Conservation (phyloP, 768 basidiomycete species). For the Suillus tomentosus region DNA sequence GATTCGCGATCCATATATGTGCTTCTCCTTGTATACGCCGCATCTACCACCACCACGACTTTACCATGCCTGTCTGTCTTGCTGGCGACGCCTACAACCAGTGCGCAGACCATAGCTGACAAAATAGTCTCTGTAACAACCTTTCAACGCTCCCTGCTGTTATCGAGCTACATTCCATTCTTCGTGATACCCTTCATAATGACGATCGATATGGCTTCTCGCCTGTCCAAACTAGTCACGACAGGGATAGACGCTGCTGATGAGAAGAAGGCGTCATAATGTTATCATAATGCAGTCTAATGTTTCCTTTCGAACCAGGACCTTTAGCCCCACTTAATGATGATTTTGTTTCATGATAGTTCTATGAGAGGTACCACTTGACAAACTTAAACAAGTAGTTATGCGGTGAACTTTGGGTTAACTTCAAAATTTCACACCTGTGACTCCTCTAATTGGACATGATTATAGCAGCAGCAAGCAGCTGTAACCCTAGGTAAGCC, state of each 20-base stretch:
- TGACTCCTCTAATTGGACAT: too few species aligned
- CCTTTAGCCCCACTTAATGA: too few species aligned
- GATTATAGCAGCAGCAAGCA: too few species aligned
- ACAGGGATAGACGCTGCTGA: slow-evolving; percentile 23
- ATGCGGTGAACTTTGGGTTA: too few species aligned
- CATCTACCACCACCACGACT: slow-evolving; percentile 78
- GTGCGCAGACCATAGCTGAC: slow-evolving; percentile 31
- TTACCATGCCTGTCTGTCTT: slow-evolving; percentile 68
- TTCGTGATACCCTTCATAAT: slow-evolving; percentile 70
- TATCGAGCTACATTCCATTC: slow-evolving; percentile 77
- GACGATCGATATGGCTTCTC: slow-evolving; percentile 67
- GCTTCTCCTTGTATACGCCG: slow-evolving; percentile 71
- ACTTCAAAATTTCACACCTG: too few species aligned
- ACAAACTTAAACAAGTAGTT: too few species aligned
- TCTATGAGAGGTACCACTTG: too few species aligned
- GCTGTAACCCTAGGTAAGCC: too few species aligned
- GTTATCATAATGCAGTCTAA: slow-evolving; percentile 13
- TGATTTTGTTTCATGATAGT: too few species aligned
- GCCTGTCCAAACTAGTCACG: slow-evolving; percentile 36
- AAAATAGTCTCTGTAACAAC: slow-evolving; percentile 43
- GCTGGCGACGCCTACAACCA: slow-evolving; percentile 51
- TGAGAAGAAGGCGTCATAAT: slow-evolving; percentile 23
- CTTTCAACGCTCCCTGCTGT: slow-evolving; percentile 56
- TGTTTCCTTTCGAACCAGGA: not conserved
- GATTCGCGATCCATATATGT: slow-evolving; percentile 56